Conservation (phyloP, 495 filamentous ascomycete species). For the Bombardia bombarda region DNA sequence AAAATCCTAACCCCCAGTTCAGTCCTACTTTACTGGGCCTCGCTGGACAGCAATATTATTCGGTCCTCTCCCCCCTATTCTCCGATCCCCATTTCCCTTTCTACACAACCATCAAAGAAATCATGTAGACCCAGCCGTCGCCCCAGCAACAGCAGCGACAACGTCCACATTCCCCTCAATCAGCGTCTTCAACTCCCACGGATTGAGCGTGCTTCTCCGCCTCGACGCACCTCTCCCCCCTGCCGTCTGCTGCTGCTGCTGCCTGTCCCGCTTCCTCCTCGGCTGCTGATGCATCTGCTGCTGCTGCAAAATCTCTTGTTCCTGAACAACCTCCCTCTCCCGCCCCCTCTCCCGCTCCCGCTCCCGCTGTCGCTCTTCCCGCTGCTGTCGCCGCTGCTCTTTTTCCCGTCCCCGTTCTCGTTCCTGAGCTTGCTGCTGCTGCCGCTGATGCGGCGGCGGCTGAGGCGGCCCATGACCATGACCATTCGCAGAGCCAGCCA, state of each 20-base stretch:
- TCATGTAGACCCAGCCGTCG: neutral
- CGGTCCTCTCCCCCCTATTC: no score
- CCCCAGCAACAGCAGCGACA: neutral
- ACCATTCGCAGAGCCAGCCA: neutral
- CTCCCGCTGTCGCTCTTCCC: neutral
- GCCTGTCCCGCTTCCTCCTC: slow-evolving; percentile 29
- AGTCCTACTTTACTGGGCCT: no score
- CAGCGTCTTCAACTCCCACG: slow-evolving; percentile 57
- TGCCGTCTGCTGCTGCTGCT: no score
- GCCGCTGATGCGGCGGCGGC: slow-evolving; percentile 1
- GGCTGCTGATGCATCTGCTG: slow-evolving; percentile 17
- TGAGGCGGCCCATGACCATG: neutral
- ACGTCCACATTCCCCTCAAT: slow-evolving; percentile 14
- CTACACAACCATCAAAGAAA: neutral
- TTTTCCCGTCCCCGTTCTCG: neutral
- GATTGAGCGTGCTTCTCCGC: slow-evolving; percentile 61
- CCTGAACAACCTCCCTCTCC: slow-evolving; percentile 6
- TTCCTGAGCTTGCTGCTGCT: slow-evolving; percentile 1
- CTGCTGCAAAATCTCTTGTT: slow-evolving; percentile 18
- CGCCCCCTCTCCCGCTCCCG: neutral
- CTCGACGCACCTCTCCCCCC: slow-evolving; percentile 42
- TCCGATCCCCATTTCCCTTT: neutral
- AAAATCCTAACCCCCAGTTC: no score
- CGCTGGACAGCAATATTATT: no score
- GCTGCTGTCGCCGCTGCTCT: neutral